Evolutionary conservation across 139 green algal species (phyloP).

Genomic region (Chlamydomonas sp.): DNA sequence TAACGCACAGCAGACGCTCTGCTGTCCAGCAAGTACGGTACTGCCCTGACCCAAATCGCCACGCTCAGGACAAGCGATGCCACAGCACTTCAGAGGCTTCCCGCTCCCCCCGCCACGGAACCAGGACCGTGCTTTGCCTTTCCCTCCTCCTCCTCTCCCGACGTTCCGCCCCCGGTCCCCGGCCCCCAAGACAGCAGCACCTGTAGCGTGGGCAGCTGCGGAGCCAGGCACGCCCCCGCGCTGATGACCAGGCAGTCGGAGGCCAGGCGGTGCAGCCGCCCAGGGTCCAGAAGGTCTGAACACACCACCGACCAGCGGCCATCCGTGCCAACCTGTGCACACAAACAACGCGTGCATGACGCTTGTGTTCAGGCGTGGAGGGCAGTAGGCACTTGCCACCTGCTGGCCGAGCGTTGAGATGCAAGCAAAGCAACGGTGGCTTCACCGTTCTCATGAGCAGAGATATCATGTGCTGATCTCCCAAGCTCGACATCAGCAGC

Average conservation of each 20-base stretch:
- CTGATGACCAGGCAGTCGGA: constrained; percentile 21
- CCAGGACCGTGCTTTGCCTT: not conserved
- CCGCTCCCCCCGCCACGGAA: too few relatives aligned
- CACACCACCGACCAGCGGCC: constrained; percentile 27
- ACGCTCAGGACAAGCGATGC: too few relatives aligned
- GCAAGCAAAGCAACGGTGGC: too few relatives aligned
- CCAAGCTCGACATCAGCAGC: too few relatives aligned
- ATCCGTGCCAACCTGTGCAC: not conserved
- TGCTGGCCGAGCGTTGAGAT: too few relatives aligned
- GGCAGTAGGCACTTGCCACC: not conserved
- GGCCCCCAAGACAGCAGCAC: not conserved
- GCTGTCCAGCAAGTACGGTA: too few relatives aligned
- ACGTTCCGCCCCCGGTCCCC: not conserved
- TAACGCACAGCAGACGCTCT: too few relatives aligned
- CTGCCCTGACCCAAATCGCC: too few relatives aligned
- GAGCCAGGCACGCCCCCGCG: constrained; percentile 19
- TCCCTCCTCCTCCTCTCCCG: not conserved
- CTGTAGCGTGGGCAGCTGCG: constrained; percentile 1
- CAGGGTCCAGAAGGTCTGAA: constrained; percentile 28
- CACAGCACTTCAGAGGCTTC: too few relatives aligned
- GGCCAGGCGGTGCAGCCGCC: constrained; percentile 34
- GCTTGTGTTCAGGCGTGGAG: not conserved
- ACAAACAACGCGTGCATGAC: not conserved
- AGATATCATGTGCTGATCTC: too few relatives aligned
- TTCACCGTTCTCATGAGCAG: too few relatives aligned